A percentile compares a stretch with the other conserved stretches of the same genome.
These are phyloP conservation scores for Galeopsis tetrahit DNA, from an alignment of 257 asterid genomes.

Conservation along the genomic window DNA sequence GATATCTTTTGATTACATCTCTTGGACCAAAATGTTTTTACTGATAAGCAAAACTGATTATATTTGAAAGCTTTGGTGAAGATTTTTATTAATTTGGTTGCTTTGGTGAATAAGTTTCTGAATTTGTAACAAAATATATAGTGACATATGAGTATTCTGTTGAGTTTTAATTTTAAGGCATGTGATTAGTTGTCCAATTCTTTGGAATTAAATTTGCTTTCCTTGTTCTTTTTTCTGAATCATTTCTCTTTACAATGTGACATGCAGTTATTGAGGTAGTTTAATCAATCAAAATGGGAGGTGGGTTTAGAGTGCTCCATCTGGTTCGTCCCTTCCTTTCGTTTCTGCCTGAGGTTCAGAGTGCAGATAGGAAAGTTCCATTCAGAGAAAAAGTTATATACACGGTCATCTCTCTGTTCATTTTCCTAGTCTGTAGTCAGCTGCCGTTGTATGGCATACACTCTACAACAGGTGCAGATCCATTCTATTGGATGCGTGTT, in stretches of 20 bases:
- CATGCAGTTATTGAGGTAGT: constrained; percentile 40
- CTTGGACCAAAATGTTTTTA: neutral
- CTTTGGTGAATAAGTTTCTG: neutral
- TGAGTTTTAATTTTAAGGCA: neutral
- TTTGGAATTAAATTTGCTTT: neutral
- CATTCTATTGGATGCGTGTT: constrained; percentile 91
- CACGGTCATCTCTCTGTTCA: constrained; percentile 77
- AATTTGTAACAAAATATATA: neutral
- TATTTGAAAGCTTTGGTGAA: neutral
- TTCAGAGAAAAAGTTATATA: constrained; percentile 86
- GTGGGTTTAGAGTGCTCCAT: constrained; percentile 85
- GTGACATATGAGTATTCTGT: neutral
- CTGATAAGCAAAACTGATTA: constrained; percentile 10
- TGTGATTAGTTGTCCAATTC: neutral
- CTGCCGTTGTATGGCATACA: constrained; percentile 84
- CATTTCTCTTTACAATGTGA: constrained; percentile 15
- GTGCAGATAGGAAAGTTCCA: constrained; percentile 79
- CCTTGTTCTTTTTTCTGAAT: constrained; percentile 16
- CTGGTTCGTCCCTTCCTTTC: constrained; percentile 82
- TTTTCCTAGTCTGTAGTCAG: constrained; percentile 85
- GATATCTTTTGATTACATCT: neutral
- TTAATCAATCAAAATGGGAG: constrained; percentile 58
- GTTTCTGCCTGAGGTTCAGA: constrained; percentile 83
- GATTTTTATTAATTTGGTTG: neutral
- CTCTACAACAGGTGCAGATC: constrained; percentile 90